phyloP scores from a whole-genome alignment of 148 eudicot genomes.

The Arbutus unedo region DNA sequence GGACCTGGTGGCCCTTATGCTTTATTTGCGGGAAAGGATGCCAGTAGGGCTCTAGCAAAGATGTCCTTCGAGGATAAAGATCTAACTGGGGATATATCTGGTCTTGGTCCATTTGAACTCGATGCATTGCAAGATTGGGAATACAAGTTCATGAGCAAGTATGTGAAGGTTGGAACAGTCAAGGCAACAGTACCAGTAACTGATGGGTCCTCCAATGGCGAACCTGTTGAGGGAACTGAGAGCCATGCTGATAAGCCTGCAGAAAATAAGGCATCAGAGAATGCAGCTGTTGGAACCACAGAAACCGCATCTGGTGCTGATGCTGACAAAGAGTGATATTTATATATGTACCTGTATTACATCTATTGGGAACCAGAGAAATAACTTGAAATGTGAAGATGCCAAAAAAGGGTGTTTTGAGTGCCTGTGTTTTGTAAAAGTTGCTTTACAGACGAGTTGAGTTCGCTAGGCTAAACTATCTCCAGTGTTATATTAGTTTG shows the following conservation, averaged over 20 bases:
- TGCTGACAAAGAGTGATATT: conserved; percentile 38
- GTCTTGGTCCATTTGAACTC: conserved; percentile 84
- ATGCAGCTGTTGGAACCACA: conserved; percentile 21
- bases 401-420: neutral
- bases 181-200: conserved; percentile 43
- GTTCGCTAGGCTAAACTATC: neutral
- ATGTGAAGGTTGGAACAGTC: conserved; percentile 84
- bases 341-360: neutral
- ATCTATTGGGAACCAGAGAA: neutral
- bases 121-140: conserved; percentile 98
- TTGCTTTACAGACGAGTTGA: neutral
- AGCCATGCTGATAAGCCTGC: conserved; percentile 30
- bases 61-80: conserved; percentile 96
- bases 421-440: neutral
- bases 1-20: conserved; percentile 99
- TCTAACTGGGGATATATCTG: conserved; percentile 73
- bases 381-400: neutral
- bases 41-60: conserved; percentile 96
- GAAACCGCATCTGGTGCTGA: conserved; percentile 27
- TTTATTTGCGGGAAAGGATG: conserved; percentile 92
- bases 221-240: conserved; percentile 38
- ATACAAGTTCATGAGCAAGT: conserved; percentile 96
- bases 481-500: neutral
- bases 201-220: conserved; percentile 40
- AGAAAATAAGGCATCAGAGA: conserved; percentile 28